Conservation (phyloP, 192 early-diverging fungal genomes). For the Fimicolochytrium jonesii region DNA sequence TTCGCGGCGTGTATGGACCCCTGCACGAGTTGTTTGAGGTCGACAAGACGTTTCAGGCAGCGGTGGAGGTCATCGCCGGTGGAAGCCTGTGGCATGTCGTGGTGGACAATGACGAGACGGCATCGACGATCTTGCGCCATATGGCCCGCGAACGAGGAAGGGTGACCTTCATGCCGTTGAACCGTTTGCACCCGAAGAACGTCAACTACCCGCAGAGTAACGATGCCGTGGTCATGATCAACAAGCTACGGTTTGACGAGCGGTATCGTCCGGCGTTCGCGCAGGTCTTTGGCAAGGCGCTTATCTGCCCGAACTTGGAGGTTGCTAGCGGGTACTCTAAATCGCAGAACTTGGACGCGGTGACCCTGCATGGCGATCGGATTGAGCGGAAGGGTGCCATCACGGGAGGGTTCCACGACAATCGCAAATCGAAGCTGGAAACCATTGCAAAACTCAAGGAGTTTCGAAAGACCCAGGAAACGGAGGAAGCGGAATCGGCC, state of each 20-base stretch:
- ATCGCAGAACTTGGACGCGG: conserved; percentile 69
- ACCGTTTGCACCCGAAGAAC: conserved; percentile 64
- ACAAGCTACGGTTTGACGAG: conserved; percentile 68
- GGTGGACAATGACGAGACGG: conserved; percentile 90
- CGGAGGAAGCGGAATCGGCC: conserved; percentile 35
- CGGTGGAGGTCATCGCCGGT: conserved; percentile 87
- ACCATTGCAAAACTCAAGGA: conserved; percentile 60
- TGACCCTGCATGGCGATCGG: conserved; percentile 90
- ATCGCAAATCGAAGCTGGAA: conserved; percentile 67
- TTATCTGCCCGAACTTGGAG: conserved; percentile 82
- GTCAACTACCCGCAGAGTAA: conserved; percentile 46
- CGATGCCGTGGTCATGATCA: conserved; percentile 80
- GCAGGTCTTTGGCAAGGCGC: conserved; percentile 87
- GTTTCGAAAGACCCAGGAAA: conserved; percentile 38
- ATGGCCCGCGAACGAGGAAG: conserved; percentile 59
- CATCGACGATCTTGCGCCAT: conserved; percentile 62
- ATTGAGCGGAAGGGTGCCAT: conserved; percentile 90
- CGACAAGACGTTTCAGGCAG: conserved; percentile 73
- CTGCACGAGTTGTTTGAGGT: conserved; percentile 90
- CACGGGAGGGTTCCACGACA: conserved; percentile 83
- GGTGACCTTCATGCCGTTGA: conserved; percentile 94
- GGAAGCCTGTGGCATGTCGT: conserved; percentile 91
- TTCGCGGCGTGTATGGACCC: conserved; percentile 81
- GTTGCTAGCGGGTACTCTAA: conserved; percentile 75
- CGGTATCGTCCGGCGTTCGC: conserved; percentile 71